Conservation (phyloP, 192 early-diverging fungal species). For the Coemansia furcata region DNA sequence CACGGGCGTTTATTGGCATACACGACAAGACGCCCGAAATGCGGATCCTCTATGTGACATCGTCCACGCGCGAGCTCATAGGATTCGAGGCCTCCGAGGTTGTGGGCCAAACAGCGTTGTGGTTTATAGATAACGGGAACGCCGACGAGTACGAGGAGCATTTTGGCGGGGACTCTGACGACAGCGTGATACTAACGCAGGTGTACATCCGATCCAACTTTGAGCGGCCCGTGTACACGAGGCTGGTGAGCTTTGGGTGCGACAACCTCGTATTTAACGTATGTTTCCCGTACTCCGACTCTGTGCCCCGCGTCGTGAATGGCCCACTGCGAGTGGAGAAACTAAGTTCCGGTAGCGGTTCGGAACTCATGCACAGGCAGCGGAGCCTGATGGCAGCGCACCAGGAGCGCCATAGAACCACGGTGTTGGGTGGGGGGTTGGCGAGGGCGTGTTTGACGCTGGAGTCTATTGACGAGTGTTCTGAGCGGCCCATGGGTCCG, state of each 20-base stretch:
- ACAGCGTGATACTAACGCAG: slow-evolving; percentile 8
- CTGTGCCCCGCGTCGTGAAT: neutral
- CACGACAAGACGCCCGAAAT: slow-evolving; percentile 36
- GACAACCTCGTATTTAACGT: slow-evolving; percentile 22
- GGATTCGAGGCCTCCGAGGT: slow-evolving; percentile 11
- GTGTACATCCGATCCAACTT: neutral
- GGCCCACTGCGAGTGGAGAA: neutral
- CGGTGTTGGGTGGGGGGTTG: neutral
- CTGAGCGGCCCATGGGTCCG: slow-evolving; percentile 10
- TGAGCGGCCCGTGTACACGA: neutral
- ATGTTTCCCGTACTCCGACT: neutral
- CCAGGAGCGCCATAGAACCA: neutral
- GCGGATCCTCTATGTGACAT: slow-evolving; percentile 33
- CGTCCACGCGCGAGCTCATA: slow-evolving; percentile 9
- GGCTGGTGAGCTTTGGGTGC: slow-evolving; percentile 23
- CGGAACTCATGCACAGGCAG: neutral
- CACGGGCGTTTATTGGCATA: slow-evolving; percentile 26
- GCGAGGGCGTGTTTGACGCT: slow-evolving; percentile 27
- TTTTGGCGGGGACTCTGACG: neutral
- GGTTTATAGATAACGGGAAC: slow-evolving; percentile 5
- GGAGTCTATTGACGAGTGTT: neutral
- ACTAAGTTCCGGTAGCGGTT: neutral
- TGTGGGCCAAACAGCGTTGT: neutral
- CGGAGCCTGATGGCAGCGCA: neutral
- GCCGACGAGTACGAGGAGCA: slow-evolving; percentile 6